A percentile compares a stretch with the other conserved stretches of the same genome.
Evolutionary conservation across 2,329 filamentous ascomycete species (phyloP).

Genomic region (Zasmidium angulare): DNA sequence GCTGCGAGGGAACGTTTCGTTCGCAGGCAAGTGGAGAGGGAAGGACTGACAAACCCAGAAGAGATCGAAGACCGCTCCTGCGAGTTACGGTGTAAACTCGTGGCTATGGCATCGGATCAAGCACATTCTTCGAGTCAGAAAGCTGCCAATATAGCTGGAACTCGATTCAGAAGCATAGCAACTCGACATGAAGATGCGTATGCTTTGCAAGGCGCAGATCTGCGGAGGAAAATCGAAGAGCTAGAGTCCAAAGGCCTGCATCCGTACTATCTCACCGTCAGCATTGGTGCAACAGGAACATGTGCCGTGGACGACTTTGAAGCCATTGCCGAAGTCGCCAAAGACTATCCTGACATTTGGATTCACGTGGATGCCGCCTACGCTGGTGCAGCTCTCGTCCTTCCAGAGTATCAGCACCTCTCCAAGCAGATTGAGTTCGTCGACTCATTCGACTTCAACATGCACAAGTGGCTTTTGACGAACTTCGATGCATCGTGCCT

Average conservation of each 20-base stretch:
- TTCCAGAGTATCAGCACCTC: conserved; percentile 75
- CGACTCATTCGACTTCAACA: conserved; percentile 91
- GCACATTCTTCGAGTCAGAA: conserved; percentile 85
- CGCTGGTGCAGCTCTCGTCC: conserved; percentile 79
- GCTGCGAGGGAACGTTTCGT: conserved; percentile 82
- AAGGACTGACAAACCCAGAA: conserved; percentile 44
- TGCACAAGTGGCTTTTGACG: conserved; percentile 96
- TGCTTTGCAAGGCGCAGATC: conserved; percentile 64
- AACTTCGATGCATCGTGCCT: conserved; percentile 87
- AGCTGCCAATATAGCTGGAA: conserved; percentile 79
- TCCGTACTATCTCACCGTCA: conserved; percentile 84
- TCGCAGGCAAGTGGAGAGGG: conserved; percentile 55
- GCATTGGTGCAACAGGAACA: conserved; percentile 81
- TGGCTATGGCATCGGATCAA: conserved; percentile 76
- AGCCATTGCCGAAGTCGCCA: conserved; percentile 61
- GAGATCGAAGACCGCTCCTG: conserved; percentile 70
- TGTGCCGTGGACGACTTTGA: conserved; percentile 83
- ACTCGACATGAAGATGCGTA: conserved; percentile 64
- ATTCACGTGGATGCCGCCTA: conserved; percentile 94
- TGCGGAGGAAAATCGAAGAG: conserved; percentile 63
- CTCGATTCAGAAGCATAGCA: conserved; percentile 72
- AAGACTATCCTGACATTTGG: conserved; percentile 67
- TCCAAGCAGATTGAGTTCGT: conserved; percentile 63
- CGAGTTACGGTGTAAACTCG: conserved; percentile 66
- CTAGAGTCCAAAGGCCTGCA: conserved; percentile 69